Evolutionary conservation across 1,284 basidiomycete genomes (phyloP), one percentile per base, ranked within the genome.

Genomic region (Ustilago curta): DNA sequence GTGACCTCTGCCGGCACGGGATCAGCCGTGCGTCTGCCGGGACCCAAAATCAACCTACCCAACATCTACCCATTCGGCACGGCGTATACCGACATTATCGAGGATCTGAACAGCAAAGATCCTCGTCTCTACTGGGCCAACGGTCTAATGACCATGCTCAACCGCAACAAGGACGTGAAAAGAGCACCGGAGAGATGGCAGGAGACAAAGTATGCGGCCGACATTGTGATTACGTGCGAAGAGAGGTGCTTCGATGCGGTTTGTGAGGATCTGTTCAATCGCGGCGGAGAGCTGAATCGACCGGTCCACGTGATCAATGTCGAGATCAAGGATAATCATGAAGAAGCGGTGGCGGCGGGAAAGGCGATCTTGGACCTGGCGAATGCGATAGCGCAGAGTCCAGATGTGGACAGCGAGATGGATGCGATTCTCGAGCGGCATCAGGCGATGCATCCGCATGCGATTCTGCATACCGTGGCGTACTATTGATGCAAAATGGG

Each of bases 311-410:
- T 99, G 59, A 94, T 99, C 85, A 99, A 99, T 86, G 90, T 99
- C 68, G 97, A 99, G 85, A 99, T 99, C 87, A 97, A 93, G 87
- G 97, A 99, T 86, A 99, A 97, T 83, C 96, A 98, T 81, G 97
- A 99, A 87, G 97, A 99, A 85, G 97, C 97, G 0, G 88, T 92
- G 32, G 93, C 97, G 65, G 97, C 97, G 16, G 96, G 96, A 14
- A 93, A 92, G 85, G 95, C 96, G 1, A 96, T 99, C 79, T 87
- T 99, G 35, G 96, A 96, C 80, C 88, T 99, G n/a, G 94, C 93
- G 12, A 88, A 90, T 52, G 91, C 93, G 60, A 95, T 96, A 82
- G 35, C 35, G 12, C 14, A 37, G 12, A 37, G 35, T 37, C 31
- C 31, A 19, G 94, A 98, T 83, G 88, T 98, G 43, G 97, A 99